These are phyloP conservation scores for Claviceps purpurea DNA, from an alignment of 2,329 filamentous ascomycete species.

Conservation along the genomic window DNA sequence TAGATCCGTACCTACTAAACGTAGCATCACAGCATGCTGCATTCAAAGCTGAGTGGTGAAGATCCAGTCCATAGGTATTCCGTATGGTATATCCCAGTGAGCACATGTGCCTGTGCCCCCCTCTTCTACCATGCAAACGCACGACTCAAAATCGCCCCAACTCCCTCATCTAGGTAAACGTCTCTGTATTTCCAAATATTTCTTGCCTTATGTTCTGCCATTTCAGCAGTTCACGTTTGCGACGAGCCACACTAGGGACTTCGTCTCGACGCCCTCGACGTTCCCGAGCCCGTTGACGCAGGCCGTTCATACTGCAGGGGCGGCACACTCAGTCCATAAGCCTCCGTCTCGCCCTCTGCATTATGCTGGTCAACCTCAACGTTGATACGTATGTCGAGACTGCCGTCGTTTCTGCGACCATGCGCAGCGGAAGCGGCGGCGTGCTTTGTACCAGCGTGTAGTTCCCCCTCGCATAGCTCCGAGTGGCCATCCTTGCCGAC, in stretches of 20 bases:
- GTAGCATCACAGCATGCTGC: too few relatives aligned
- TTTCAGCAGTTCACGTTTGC: neutral
- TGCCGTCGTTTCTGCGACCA: conserved; percentile 41
- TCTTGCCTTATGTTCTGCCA: too few relatives aligned
- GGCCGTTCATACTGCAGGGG: conserved; percentile 33
- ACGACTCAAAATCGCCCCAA: too few relatives aligned
- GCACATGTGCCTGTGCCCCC: neutral
- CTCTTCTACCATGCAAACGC: neutral
- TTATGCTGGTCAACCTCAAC: conserved; percentile 82
- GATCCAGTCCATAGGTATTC: too few relatives aligned
- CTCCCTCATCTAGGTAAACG: too few relatives aligned
- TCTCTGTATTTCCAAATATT: too few relatives aligned
- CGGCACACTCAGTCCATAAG: conserved; percentile 81
- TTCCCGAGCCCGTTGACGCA: neutral
- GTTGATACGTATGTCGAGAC: conserved; percentile 71
- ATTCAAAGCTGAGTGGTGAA: too few relatives aligned
- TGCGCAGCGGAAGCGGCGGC: conserved; percentile 50
- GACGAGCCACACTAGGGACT: neutral
- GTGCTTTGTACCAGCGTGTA: conserved; percentile 65
- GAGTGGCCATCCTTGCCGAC: conserved; percentile 51
- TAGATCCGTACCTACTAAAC: too few relatives aligned
- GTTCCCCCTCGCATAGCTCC: conserved; percentile 62
- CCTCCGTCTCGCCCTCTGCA: conserved; percentile 61
- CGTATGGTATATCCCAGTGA: too few relatives aligned
- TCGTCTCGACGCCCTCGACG: conserved; percentile 2